These are phyloP conservation scores for Collybiopsis luxurians DNA, from an alignment of 768 basidiomycete species.

Conservation along the genomic window DNA sequence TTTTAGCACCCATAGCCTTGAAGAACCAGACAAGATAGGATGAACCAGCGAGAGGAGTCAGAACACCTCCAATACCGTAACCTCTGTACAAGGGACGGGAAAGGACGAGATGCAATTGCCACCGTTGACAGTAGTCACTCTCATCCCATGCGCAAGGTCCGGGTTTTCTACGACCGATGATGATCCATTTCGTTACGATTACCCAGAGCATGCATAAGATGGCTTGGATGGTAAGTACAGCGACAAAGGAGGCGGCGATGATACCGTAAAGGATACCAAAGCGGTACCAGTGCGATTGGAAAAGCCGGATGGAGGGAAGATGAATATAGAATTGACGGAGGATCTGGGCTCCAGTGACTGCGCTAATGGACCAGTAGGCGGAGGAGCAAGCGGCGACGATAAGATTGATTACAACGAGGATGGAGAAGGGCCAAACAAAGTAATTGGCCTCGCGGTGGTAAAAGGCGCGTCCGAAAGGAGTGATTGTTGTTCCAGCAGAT, in stretches of 20 bases:
- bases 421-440: slow-evolving; percentile 25
- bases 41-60: slow-evolving; percentile 37
- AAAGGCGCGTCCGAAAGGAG: slow-evolving; percentile 28
- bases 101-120: slow-evolving; percentile 43
- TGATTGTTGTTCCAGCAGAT: slow-evolving; percentile 22
- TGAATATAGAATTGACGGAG: slow-evolving; percentile 28
- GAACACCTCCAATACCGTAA: slow-evolving; percentile 39
- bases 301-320: slow-evolving; percentile 27
- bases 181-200: slow-evolving; percentile 39
- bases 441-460: slow-evolving; percentile 24
- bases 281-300: slow-evolving; percentile 35
- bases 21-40: slow-evolving; percentile 44
- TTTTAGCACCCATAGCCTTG: slow-evolving; percentile 40
- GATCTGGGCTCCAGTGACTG: slow-evolving; percentile 24
- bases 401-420: slow-evolving; percentile 28
- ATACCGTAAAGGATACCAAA: slow-evolving; percentile 36
- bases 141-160: slow-evolving; percentile 45
- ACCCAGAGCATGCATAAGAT: slow-evolving; percentile 36
- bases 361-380: slow-evolving; percentile 25
- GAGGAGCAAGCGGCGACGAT: slow-evolving; percentile 24
- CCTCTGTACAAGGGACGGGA: slow-evolving; percentile 36
- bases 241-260: slow-evolving; percentile 35
- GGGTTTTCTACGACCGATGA: slow-evolving; percentile 37
- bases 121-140: slow-evolving; percentile 46
- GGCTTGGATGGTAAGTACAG: slow-evolving; percentile 36